phyloP scores from a whole-genome alignment of 208 protist species.

The Crithidia sp. region DNA sequence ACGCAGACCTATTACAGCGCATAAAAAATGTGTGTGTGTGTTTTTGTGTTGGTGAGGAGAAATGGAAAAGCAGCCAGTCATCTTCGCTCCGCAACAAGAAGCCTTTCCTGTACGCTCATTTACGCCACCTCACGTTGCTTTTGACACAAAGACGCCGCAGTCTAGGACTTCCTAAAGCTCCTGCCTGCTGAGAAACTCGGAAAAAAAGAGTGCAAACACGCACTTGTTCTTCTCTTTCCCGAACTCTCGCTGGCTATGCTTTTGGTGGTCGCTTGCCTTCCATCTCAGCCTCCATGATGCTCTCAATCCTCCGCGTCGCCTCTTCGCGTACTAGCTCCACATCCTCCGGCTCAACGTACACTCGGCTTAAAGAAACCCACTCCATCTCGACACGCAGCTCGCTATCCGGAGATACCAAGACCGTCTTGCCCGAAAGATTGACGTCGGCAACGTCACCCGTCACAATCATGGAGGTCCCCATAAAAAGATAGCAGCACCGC shows the following conservation, averaged over 20 bases:
- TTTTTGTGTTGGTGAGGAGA: too few relatives aligned
- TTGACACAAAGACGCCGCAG: too few relatives aligned
- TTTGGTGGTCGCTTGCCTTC: slow-evolving; percentile 23
- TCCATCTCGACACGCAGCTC: slow-evolving; percentile 39
- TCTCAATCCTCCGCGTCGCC: slow-evolving; percentile 19
- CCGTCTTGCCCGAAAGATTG: slow-evolving; percentile 29
- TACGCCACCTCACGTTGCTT: too few relatives aligned
- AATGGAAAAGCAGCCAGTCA: too few relatives aligned
- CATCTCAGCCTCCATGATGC: slow-evolving; percentile 32
- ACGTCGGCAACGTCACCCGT: slow-evolving; percentile 61
- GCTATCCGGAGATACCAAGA: slow-evolving; percentile 58
- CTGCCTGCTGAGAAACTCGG: not conserved
- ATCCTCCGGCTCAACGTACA: slow-evolving; percentile 56
- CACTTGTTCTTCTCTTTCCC: not conserved
- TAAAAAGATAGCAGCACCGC: slow-evolving; percentile 55
- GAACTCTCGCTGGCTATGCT: slow-evolving; percentile 19
- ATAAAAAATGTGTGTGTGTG: too few relatives aligned
- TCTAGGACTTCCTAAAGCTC: too few relatives aligned
- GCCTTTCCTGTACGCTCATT: too few relatives aligned
- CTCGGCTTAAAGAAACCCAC: slow-evolving; percentile 49
- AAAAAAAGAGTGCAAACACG: not conserved
- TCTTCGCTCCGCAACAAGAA: too few relatives aligned
- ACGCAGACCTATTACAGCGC: not conserved
- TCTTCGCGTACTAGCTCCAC: slow-evolving; percentile 32
- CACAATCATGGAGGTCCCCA: slow-evolving; percentile 62